Evolutionary conservation across 1,284 basidiomycete genomes (phyloP), one percentile per base, ranked within the genome.

Genomic region (Cystobasidium sp.): DNA sequence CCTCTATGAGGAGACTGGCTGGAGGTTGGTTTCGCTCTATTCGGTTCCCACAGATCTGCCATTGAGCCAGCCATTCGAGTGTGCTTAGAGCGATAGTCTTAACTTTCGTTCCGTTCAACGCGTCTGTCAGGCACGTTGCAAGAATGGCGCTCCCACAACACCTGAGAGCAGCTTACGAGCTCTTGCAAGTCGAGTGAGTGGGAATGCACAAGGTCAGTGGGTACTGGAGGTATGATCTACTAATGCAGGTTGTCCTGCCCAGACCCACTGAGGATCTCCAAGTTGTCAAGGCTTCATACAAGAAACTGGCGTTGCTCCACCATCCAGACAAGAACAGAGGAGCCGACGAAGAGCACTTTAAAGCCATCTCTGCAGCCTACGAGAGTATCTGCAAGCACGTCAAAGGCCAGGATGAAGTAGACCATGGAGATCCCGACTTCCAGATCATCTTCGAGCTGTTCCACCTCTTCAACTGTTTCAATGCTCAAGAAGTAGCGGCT

Each of bases 301-400:
- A 86, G 80, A 87, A 88, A 84, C 89, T 88, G 9, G 89, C 89
- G 9, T 83, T 91, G 39, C 85, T 84, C 44, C 88, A 87, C 0
- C 90, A 91, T 81, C 90, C 90, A 7, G 90, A 91, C 82, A 90
- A 90, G 82, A 90, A 90, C 78, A 58, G 56, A 22, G 58, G 52
- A 14, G 66, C 43, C n/a, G 85, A 84, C 58, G 84, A 86, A 77
- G 89, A 84, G 2, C 84, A 88, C 78, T 91, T 91, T 79, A 89
- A 91, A 80, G 82, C 84, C 67, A 80, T 91, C 55, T 86, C 88
- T 75, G 88, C 88, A 74, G 90, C 90, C 4, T 91, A 90, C 82
- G 85, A 86, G 62, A 79, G 86, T 46, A 84, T 90, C 58, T 81
- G 86, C 68, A 86, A 86, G 76, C 85, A 89, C 79, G 81, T 88